These are phyloP conservation scores for Globisporangium acanthophoron DNA, from an alignment of 352 stramenopile species.

Conservation along the genomic window DNA sequence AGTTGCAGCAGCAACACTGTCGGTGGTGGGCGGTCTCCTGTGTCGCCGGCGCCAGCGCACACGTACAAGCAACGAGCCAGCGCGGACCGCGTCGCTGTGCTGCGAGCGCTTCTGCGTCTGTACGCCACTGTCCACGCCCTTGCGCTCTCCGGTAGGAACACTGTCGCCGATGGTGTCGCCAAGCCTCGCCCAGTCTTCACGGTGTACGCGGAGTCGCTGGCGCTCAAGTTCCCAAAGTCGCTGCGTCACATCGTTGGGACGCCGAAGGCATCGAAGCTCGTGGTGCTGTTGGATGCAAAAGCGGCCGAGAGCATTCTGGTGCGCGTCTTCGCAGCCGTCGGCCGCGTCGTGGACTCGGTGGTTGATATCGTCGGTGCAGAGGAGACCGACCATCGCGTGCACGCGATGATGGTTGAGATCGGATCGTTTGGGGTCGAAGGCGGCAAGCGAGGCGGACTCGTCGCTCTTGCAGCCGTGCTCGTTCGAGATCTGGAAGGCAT, in stretches of 20 bases:
- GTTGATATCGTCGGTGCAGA: not conserved
- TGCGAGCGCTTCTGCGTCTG: conserved; percentile 29
- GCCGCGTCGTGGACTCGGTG: conserved; percentile 20
- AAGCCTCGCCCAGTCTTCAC: conserved; percentile 27
- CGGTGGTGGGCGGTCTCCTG: not conserved
- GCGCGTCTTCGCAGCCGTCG: conserved; percentile 33
- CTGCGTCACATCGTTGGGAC: conserved; percentile 27
- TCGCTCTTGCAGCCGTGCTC: conserved; percentile 24
- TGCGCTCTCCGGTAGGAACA: not conserved
- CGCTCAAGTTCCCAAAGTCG: conserved; percentile 29
- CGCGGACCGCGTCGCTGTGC: conserved; percentile 7
- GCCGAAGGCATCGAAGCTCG: conserved; percentile 17
- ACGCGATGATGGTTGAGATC: not conserved
- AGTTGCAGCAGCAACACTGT: conserved; percentile 20
- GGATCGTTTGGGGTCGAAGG: not conserved
- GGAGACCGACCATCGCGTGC: conserved; percentile 18
- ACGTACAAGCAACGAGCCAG: not conserved
- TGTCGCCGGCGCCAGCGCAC: conserved; percentile 1
- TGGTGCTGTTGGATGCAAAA: conserved; percentile 37
- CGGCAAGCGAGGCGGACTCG: conserved; percentile 15
- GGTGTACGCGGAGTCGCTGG: conserved; percentile 42
- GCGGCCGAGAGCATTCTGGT: conserved; percentile 33
- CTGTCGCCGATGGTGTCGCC: not conserved
- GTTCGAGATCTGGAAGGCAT: conserved; percentile 28
- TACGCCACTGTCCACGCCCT: conserved; percentile 29